These are phyloP conservation scores for Peronospora tabacina DNA, from an alignment of 352 stramenopile genomes.

Conservation along the genomic window DNA sequence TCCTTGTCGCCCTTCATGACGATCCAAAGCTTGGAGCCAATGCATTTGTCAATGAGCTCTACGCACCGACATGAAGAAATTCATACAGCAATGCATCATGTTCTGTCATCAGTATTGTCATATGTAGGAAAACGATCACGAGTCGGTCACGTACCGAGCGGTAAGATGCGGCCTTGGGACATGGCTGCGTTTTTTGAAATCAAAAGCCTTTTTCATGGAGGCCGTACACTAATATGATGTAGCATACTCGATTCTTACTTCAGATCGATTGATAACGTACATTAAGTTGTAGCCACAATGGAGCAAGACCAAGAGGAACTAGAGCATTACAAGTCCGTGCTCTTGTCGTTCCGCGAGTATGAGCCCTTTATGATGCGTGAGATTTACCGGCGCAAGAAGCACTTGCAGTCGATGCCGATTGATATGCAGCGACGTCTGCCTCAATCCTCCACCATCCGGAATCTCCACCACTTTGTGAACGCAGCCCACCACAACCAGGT, in stretches of 20 bases:
- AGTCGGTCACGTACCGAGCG: constrained; percentile 45
- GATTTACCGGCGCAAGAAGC: constrained; percentile 76
- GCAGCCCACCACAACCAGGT: constrained; percentile 72
- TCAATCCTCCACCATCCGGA: constrained; percentile 60
- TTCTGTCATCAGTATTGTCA: not conserved
- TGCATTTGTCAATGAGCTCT: constrained; percentile 99
- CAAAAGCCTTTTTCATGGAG: too few relatives aligned
- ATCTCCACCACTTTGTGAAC: constrained; percentile 76
- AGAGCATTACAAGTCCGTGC: constrained; percentile 76
- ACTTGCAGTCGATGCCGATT: constrained; percentile 59
- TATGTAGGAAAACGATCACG: not conserved
- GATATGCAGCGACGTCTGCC: constrained; percentile 73
- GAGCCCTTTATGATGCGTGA: constrained; percentile 76
- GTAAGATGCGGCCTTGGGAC: constrained; percentile 67
- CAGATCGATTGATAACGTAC: too few relatives aligned
- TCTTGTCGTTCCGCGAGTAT: constrained; percentile 84
- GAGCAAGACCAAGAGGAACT: constrained; percentile 65
- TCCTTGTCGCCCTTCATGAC: constrained; percentile 98
- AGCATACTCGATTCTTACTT: constrained; percentile 4
- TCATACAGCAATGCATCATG: not conserved
- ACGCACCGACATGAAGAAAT: not conserved
- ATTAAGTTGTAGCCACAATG: constrained; percentile 9
- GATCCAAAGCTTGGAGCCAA: constrained; percentile 97
- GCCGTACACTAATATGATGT: constrained; percentile 6
- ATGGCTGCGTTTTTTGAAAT: constrained; percentile 24